These are phyloP conservation scores for Euphorbia schlechtendalii DNA, from an alignment of 441 rosid genomes.

Conservation along the genomic window DNA sequence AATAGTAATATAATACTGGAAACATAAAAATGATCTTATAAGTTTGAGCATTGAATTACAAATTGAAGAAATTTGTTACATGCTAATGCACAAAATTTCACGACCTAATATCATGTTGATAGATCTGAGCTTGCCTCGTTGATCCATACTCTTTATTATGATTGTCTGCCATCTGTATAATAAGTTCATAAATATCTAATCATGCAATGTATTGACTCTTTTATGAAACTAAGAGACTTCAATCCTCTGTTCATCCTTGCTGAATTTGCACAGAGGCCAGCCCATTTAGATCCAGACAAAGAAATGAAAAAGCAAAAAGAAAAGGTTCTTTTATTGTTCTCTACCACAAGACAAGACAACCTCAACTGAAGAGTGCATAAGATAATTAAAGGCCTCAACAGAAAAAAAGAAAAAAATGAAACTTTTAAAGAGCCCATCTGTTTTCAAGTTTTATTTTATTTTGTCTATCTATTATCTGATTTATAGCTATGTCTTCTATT, in stretches of 20 bases:
- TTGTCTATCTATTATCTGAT: background rate
- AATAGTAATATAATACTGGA: background rate
- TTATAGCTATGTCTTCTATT: background rate
- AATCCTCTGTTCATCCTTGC: background rate
- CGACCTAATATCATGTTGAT: background rate
- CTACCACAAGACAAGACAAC: background rate
- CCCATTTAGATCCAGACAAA: background rate
- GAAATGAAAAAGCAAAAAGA: background rate
- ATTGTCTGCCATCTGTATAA: background rate
- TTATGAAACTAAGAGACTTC: background rate
- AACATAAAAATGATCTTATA: background rate
- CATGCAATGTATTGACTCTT: background rate
- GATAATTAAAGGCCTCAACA: background rate
- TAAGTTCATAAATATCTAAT: background rate
- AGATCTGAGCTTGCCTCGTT: background rate
- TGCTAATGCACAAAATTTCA: background rate
- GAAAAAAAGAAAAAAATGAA: background rate
- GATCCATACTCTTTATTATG: constrained; percentile 6
- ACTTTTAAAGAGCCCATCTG: background rate
- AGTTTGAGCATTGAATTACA: background rate
- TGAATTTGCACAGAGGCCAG: background rate
- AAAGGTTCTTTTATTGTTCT: background rate
- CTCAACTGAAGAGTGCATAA: background rate
- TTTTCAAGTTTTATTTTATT: background rate
- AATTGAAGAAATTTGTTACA: background rate